These are phyloP conservation scores for Cryptosporidium muris DNA, from an alignment of 169 alveolate species.

Conservation along the genomic window DNA sequence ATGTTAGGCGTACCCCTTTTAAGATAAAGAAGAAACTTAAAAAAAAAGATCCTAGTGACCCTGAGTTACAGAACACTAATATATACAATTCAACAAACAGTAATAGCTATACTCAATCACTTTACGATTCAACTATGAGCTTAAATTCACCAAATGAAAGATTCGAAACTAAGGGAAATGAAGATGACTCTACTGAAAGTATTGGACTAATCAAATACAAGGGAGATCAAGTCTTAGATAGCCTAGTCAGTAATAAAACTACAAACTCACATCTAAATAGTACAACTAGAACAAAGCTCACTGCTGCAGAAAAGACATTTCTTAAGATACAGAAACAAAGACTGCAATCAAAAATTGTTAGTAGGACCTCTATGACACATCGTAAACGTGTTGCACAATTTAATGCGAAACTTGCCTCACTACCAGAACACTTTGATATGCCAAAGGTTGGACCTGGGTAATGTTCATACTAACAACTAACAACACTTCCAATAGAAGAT, in stretches of 20 bases:
- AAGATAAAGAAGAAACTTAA: neutral
- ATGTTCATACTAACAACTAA: neutral
- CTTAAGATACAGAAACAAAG: conserved; percentile 82
- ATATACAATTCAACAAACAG: neutral
- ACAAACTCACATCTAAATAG: neutral
- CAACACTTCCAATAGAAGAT: too few relatives aligned
- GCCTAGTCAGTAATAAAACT: neutral
- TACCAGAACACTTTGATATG: conserved; percentile 89
- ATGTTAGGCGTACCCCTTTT: conserved; percentile 11
- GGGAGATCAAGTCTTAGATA: neutral
- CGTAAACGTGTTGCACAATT: conserved; percentile 85
- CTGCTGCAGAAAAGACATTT: conserved; percentile 80
- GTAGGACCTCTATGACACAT: conserved; percentile 81
- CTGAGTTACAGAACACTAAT: neutral
- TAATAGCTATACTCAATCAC: too few relatives aligned
- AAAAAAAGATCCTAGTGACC: neutral
- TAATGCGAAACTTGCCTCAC: conserved; percentile 83
- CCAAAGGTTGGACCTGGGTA: conserved; percentile 92
- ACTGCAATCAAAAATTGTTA: conserved; percentile 78
- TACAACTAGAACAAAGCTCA: neutral
- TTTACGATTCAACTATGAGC: too few relatives aligned
- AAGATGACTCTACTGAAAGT: neutral
- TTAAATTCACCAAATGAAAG: too few relatives aligned
- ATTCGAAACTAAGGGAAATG: neutral
- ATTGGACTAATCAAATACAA: too few relatives aligned